Evolutionary conservation across 1,284 basidiomycete genomes (phyloP).

Genomic region (Somion occarium): DNA sequence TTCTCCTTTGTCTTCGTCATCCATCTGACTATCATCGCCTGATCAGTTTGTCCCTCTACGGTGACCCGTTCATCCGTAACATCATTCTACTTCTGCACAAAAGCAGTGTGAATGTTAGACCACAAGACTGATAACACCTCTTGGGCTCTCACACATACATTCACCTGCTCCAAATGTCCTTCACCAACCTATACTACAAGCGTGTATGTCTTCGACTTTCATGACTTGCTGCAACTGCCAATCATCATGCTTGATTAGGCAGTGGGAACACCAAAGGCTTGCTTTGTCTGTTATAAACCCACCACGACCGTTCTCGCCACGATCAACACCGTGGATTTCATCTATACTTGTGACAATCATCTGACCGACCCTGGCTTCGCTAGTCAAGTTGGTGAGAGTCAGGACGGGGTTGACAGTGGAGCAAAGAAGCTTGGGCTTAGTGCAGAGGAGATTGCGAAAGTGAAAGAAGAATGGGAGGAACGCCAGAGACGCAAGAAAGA

Average conservation of each 20-base stretch:
- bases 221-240: constrained; percentile 6
- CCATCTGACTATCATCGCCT: constrained; percentile 11
- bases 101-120: neutral
- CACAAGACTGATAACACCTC: neutral
- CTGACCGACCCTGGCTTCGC: constrained; percentile 70
- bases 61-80: neutral
- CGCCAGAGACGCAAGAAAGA: constrained; percentile 51
- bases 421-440: constrained; percentile 41
- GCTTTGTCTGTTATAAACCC: constrained; percentile 70
- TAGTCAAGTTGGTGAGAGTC: constrained; percentile 40
- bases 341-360: constrained; percentile 69
- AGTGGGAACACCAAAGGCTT: constrained; percentile 62
- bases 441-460: constrained; percentile 66
- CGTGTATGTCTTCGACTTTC: constrained; percentile 46
- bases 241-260: constrained; percentile 35
- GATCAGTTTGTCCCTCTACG: constrained; percentile 11
- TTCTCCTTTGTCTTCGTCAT: neutral
- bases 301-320: constrained; percentile 74
- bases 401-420: constrained; percentile 28
- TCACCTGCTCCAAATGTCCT: constrained; percentile 44
- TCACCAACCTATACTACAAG: constrained; percentile 77
- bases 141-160: neutral
- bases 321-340: constrained; percentile 66
- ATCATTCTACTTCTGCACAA: neutral
- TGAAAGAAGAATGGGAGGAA: constrained; percentile 78